These are phyloP conservation scores for Epithele typhae DNA, from an alignment of 768 basidiomycete genomes.

Conservation along the genomic window DNA sequence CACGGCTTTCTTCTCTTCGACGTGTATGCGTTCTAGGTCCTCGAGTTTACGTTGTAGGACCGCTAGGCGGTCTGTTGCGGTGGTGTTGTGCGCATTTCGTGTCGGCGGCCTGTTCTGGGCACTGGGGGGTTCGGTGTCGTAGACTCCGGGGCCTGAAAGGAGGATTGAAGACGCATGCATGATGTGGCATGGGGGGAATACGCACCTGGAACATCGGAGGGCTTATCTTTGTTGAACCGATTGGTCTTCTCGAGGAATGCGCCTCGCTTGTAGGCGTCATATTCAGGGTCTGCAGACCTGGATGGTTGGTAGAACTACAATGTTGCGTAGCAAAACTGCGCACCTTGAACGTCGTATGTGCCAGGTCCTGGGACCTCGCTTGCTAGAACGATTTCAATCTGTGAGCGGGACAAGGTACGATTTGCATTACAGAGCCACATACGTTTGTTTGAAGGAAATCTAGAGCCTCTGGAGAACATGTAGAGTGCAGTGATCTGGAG, in stretches of 20 bases:
- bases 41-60: conserved; percentile 59
- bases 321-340: neutral
- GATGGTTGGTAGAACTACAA: neutral
- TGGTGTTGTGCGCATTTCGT: conserved; percentile 11
- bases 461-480: conserved; percentile 47
- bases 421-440: neutral
- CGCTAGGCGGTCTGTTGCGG: conserved; percentile 43
- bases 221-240: conserved; percentile 44
- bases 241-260: conserved; percentile 56
- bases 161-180: neutral
- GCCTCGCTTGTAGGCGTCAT: conserved; percentile 52
- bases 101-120: conserved; percentile 25
- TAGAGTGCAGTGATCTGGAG: too few relatives aligned
- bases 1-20: conserved; percentile 64
- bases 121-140: conserved; percentile 22
- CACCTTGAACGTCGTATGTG: conserved; percentile 43
- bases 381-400: conserved; percentile 23
- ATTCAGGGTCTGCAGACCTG: conserved; percentile 33
- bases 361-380: conserved; percentile 52
- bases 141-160: conserved; percentile 32
- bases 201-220: conserved; percentile 39
- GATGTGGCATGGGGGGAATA: neutral
- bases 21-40: conserved; percentile 56
- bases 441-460: conserved; percentile 31
- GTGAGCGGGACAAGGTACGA: neutral